phyloP scores from a whole-genome alignment of 805 yeast genomes.

The Candida xyloterini region DNA sequence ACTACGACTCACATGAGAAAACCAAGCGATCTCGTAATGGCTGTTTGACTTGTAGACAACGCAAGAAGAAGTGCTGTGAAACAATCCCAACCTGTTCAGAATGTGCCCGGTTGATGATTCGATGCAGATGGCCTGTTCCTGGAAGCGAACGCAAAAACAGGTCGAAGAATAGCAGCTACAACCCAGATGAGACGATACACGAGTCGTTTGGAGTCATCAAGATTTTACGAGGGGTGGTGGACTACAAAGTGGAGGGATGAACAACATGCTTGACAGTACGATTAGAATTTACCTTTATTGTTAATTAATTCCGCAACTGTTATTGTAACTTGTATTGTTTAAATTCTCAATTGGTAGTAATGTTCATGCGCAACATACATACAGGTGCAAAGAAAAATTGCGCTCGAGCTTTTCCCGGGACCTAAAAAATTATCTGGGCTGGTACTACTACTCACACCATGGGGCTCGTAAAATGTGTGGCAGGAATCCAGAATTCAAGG shows the following conservation, averaged over 20 bases:
- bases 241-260: constrained; percentile 34
- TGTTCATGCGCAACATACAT: too few relatives aligned
- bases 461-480: too few relatives aligned
- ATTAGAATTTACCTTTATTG: not conserved
- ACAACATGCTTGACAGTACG: not conserved
- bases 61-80: constrained; percentile 81
- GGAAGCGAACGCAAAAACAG: constrained; percentile 59
- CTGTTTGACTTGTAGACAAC: constrained; percentile 70
- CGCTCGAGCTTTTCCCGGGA: too few relatives aligned
- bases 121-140: constrained; percentile 72
- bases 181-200: constrained; percentile 53
- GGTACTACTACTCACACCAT: too few relatives aligned
- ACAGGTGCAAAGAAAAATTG: too few relatives aligned
- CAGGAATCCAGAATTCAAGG: too few relatives aligned
- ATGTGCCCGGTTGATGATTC: constrained; percentile 60
- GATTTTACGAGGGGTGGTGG: constrained; percentile 62
- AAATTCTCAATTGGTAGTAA: too few relatives aligned
- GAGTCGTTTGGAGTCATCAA: constrained; percentile 56
- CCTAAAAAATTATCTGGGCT: too few relatives aligned
- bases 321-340: too few relatives aligned
- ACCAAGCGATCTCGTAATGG: constrained; percentile 65
- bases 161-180: constrained; percentile 47
- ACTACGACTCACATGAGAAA: constrained; percentile 20
- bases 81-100: constrained; percentile 63
- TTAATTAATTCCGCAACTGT: not conserved